Percentiles rank a stretch among this genome's conserved stretches.
Evolutionary conservation across 176 grass and related monocot species (phyloP).

Genomic region (Oryza glumipatula): DNA sequence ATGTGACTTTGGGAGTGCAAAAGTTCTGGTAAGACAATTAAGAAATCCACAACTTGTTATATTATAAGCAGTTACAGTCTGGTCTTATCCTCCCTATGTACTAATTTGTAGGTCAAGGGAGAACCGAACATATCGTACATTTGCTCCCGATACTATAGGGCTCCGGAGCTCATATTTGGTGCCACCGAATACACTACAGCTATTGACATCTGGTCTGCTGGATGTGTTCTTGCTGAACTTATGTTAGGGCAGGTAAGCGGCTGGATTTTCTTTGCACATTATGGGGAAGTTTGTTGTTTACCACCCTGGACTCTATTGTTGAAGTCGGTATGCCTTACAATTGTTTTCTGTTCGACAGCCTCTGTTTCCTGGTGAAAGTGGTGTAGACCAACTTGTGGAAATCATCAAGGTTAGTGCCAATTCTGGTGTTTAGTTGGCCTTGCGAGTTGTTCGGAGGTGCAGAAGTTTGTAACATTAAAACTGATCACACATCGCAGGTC

Average conservation of each 20-base stretch:
- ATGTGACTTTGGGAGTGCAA: slow-evolving; percentile 83
- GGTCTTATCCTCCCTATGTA: background rate
- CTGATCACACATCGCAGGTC: slow-evolving; percentile 48
- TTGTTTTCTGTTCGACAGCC: slow-evolving; percentile 51
- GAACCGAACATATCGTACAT: slow-evolving; percentile 91
- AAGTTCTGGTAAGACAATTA: slow-evolving; percentile 61
- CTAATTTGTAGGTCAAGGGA: slow-evolving; percentile 60
- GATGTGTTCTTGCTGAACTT: slow-evolving; percentile 87
- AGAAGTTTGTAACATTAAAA: slow-evolving; percentile 12
- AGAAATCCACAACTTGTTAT: background rate
- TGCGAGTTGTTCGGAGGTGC: background rate
- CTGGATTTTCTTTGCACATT: background rate
- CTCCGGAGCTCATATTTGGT: slow-evolving; percentile 89
- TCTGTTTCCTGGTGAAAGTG: slow-evolving; percentile 85
- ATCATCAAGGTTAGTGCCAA: slow-evolving; percentile 64
- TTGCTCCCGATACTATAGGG: slow-evolving; percentile 81
- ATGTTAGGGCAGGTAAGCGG: slow-evolving; percentile 71
- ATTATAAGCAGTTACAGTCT: slow-evolving; percentile 4
- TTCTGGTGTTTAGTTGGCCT: background rate
- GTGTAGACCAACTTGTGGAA: slow-evolving; percentile 85
- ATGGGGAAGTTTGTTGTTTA: background rate
- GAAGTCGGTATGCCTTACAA: slow-evolving; percentile 28
- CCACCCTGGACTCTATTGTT: background rate
- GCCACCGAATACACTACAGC: slow-evolving; percentile 78
- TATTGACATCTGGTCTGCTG: slow-evolving; percentile 88